phyloP scores from a whole-genome alignment of 73 alveolate species.

The Paramecium caudatum region DNA sequence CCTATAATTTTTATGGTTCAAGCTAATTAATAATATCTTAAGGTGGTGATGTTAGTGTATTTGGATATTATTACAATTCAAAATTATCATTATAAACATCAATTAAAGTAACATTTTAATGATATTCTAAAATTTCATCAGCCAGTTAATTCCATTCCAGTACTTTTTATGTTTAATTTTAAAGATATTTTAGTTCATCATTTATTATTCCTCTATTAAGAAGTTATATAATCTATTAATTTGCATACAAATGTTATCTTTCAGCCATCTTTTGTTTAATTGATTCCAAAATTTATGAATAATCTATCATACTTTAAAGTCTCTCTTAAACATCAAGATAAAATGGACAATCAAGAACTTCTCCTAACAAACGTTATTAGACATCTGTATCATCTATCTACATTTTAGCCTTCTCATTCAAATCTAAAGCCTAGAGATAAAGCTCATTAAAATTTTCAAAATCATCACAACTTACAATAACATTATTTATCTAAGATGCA shows the following conservation, averaged over 20 bases:
- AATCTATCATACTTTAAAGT: slow-evolving; percentile 46
- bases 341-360: slow-evolving; percentile 45
- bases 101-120: background rate
- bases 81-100: background rate
- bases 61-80: background rate
- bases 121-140: background rate
- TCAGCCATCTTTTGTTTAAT: background rate
- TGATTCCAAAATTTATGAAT: background rate
- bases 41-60: background rate
- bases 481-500: background rate
- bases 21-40: background rate
- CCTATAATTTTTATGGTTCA: background rate
- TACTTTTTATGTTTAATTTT: background rate
- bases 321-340: slow-evolving; percentile 47
- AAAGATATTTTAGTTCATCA: background rate
- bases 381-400: slow-evolving; percentile 25
- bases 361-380: background rate
- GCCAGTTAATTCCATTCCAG: slow-evolving; percentile 36
- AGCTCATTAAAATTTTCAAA: slow-evolving; percentile 28
- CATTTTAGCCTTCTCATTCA: background rate
- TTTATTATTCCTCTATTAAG: slow-evolving; percentile 10
- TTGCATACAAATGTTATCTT: background rate
- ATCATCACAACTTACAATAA: slow-evolving; percentile 29
- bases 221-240: background rate
- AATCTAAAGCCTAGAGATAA: background rate